Base-by-base conservation (phyloP, 164 flowering plant species). In the Stephania yunnanensis region DNA sequence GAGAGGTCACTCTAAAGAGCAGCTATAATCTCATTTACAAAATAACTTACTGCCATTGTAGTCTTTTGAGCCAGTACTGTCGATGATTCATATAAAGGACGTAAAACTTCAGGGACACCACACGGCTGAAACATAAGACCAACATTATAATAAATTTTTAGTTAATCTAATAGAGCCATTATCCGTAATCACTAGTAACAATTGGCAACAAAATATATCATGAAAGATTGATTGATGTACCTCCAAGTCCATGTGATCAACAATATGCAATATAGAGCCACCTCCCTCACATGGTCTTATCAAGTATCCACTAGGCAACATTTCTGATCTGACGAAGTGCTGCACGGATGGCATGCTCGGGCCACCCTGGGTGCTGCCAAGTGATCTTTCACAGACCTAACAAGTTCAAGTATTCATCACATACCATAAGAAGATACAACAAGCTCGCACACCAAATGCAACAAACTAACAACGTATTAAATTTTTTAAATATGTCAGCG, bases 251-350 rank as follows among this genome's bases (percentile, higher is more conserved):
- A 96, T 82, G 78, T 96, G 99, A 84, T 96, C 98, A 68, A 96
- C 98, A 70, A 96, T 91, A 82, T 91, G 95, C 70, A 96, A 90
- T 17, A 94, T 92, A 11, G 99, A 94, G 12, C 98, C 99, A 81
- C 99, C 98, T 22, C 99, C 99, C 64, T 96, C 99, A 84, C 97
- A 96, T 74, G 99, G 97, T 78, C 98, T 84, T 58, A 96, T 87
- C n/a, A 94, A 84, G 79, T 88, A 96, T 31, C 99, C 99, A 83
- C 99, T 96, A 1, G 99, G 97, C 68, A 92, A 84, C 89, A 96
- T 89, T 81, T 94, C 99, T 31, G 97, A 97, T 81, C 98, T 91
- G 25, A 92, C 97, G 88, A 94, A 96, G 80, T 85, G 87, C 79
- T 84, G 96, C 75, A 87, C 94, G n/a, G 90, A 80, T 69, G 99